These are phyloP conservation scores for Botrytis tulipae DNA, from an alignment of 2,329 filamentous ascomycete species.

Conservation along the genomic window DNA sequence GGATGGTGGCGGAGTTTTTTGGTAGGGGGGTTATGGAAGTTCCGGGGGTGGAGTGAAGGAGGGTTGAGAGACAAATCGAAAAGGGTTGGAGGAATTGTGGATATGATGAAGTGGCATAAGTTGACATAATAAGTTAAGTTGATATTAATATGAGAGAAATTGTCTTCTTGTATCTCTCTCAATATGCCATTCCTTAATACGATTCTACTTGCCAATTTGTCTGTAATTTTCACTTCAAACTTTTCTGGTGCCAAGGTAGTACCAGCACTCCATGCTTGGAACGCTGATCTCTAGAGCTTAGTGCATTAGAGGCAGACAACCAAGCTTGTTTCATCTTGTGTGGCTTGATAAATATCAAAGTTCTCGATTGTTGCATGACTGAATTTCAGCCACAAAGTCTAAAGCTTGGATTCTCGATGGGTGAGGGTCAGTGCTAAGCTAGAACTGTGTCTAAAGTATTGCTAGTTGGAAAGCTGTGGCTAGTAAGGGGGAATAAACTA, in stretches of 20 bases:
- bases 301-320: not conserved
- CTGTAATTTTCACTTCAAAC: not conserved
- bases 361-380: not conserved
- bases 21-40: slow-evolving; percentile 83
- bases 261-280: not conserved
- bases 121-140: not conserved
- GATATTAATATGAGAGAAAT: not conserved
- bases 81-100: not conserved
- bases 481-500: not conserved
- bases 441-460: not conserved
- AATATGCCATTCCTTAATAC: too few relatives aligned
- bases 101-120: too few relatives aligned
- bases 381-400: not conserved
- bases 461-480: not conserved
- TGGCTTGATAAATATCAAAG: not conserved
- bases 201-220: not conserved
- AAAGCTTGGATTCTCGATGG: not conserved
- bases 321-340: not conserved
- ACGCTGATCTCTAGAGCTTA: not conserved
- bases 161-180: not conserved
- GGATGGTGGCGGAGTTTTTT: slow-evolving; percentile 93
- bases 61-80: not conserved
- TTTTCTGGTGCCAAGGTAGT: not conserved
- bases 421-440: not conserved
- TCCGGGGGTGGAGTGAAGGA: slow-evolving; percentile 21